Evolutionary conservation across 2,329 filamentous ascomycete species (phyloP).

Genomic region (Metarhizium album): DNA sequence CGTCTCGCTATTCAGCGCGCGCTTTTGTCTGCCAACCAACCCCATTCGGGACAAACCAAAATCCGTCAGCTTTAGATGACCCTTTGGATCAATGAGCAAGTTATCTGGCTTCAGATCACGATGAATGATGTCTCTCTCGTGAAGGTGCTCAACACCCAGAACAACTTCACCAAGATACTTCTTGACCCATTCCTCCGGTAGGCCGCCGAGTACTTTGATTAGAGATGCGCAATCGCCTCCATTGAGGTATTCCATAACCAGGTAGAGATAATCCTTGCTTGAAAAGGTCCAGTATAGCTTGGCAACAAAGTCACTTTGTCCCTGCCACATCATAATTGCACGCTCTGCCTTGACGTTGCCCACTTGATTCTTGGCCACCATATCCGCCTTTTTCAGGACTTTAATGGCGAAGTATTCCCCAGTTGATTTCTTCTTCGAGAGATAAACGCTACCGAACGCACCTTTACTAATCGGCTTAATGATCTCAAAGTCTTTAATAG

Average conservation of each 20-base stretch:
- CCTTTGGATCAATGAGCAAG: conserved; percentile 90
- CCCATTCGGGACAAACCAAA: conserved; percentile 98
- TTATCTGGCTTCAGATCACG: conserved; percentile 97
- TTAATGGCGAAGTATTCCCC: conserved; percentile 99
- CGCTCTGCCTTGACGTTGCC: conserved; percentile 98
- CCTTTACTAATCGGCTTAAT: conserved; percentile 99
- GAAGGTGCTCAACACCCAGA: conserved; percentile 91
- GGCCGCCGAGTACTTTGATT: conserved; percentile 83
- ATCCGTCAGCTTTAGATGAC: conserved; percentile 92
- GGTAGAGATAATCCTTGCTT: conserved; percentile 95
- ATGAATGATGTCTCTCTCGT: conserved; percentile 90
- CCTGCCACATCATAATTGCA: conserved; percentile 99
- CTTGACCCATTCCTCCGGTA: conserved; percentile 96
- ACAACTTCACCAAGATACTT: conserved; percentile 96
- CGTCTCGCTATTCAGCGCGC: conserved; percentile 66
- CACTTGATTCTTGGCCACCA: conserved; percentile 99
- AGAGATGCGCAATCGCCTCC: conserved; percentile 94
- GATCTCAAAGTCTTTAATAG: conserved; percentile 98
- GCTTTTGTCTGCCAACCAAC: conserved; percentile 89
- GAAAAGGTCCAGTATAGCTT: conserved; percentile 99
- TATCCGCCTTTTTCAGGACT: conserved; percentile 97
- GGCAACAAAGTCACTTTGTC: conserved; percentile 96
- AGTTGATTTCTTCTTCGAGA: conserved; percentile 97
- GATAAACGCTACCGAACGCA: conserved; percentile 93
- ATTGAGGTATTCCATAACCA: conserved; percentile 99